phyloP scores from a whole-genome alignment of 2,329 filamentous ascomycete genomes.

The Aspergillus sp. region DNA sequence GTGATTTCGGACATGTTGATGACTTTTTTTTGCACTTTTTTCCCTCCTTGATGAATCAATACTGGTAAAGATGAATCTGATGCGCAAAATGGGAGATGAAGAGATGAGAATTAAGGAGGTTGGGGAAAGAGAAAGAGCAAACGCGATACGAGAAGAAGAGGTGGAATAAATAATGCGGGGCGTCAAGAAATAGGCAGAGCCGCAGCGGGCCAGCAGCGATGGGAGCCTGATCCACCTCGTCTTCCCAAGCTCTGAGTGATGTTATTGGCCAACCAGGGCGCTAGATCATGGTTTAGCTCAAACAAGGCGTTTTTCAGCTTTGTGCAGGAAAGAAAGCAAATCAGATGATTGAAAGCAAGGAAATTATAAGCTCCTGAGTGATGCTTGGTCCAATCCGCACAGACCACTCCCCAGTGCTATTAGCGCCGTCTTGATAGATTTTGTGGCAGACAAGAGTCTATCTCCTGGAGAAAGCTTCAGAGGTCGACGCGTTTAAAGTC shows the following conservation, averaged over 20 bases:
- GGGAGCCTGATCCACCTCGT: not conserved
- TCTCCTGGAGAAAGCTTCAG: too few species aligned
- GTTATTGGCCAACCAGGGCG: not conserved
- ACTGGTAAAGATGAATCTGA: not conserved
- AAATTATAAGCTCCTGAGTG: too few species aligned
- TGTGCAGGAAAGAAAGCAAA: too few species aligned
- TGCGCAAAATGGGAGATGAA: too few species aligned
- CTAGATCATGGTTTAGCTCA: not conserved
- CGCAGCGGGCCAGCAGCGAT: not conserved
- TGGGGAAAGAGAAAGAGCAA: not conserved
- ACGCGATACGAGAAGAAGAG: too few species aligned
- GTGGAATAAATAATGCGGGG: not conserved
- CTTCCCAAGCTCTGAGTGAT: not conserved
- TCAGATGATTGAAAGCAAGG: too few species aligned
- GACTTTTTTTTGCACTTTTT: not conserved
- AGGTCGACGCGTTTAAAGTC: too few species aligned
- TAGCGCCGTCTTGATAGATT: too few species aligned
- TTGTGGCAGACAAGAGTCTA: too few species aligned
- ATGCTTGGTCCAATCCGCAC: too few species aligned
- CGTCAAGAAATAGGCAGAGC: not conserved
- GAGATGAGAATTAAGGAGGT: not conserved
- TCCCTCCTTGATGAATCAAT: not conserved
- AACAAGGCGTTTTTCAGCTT: too few species aligned
- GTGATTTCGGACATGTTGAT: slow-evolving; percentile 24
- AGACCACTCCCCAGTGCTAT: too few species aligned